A percentile compares a stretch with the other conserved stretches of the same genome.
Evolutionary conservation across 257 asterid species (phyloP).

Genomic region (Cordia subcordata): DNA sequence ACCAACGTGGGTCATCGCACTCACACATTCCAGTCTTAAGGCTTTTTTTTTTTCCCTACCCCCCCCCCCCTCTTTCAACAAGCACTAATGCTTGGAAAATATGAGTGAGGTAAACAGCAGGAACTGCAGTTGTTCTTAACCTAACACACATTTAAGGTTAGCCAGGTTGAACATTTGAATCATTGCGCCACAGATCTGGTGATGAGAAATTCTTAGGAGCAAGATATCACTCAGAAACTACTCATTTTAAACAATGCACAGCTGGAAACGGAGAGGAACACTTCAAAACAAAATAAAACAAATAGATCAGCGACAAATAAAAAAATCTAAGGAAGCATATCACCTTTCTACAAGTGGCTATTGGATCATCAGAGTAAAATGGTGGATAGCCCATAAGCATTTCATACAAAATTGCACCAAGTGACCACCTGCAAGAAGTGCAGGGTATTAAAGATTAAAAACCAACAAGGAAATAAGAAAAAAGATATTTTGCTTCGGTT

Average conservation of each 20-base stretch:
- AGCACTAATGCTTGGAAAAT: no score
- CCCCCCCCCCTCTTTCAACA: no score
- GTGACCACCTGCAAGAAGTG: slow-evolving; percentile 44
- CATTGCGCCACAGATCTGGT: not conserved
- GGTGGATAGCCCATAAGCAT: slow-evolving; percentile 57
- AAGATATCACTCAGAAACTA: not conserved
- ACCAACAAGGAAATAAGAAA: not conserved
- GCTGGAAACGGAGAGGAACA: not conserved
- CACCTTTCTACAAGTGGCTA: slow-evolving; percentile 54
- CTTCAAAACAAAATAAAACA: not conserved
- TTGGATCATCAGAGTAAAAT: slow-evolving; percentile 45
- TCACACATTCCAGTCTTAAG: no score
- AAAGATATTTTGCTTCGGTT: not conserved
- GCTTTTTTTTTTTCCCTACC: no score
- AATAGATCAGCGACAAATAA: not conserved
- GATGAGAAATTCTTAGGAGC: not conserved
- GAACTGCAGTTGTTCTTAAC: not conserved
- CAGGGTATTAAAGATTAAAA: slow-evolving; percentile 14
- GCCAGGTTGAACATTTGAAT: no score
- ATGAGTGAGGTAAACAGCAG: not conserved
- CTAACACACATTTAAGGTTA: not conserved
- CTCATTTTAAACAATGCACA: not conserved
- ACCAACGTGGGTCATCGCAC: no score
- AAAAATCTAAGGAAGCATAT: not conserved
- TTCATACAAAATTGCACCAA: slow-evolving; percentile 54